Conservation (phyloP, 169 alveolate species). For the Perkinsus olseni region DNA sequence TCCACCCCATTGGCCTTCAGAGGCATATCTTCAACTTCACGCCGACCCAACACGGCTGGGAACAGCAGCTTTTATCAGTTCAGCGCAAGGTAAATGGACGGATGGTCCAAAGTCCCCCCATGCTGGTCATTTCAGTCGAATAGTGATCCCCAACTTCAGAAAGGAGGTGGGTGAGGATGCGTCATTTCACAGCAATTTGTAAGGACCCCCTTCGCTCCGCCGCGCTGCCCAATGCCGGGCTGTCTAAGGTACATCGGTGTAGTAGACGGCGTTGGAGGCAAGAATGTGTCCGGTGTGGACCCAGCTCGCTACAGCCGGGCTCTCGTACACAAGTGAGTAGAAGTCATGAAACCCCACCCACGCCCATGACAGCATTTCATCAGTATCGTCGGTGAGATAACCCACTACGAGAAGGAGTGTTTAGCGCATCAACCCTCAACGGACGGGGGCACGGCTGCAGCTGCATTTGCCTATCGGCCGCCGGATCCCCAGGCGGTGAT, state of each 20-base stretch:
- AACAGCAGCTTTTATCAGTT: background rate
- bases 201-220: background rate
- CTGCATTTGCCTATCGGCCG: background rate
- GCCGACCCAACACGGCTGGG: background rate
- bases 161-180: background rate
- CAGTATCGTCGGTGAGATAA: background rate
- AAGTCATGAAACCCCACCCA: background rate
- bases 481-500: background rate
- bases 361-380: background rate
- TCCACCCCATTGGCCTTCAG: background rate
- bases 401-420: background rate
- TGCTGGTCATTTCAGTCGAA: background rate
- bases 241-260: background rate
- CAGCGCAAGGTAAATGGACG: background rate
- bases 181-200: background rate
- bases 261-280: background rate
- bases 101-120: background rate
- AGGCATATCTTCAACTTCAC: background rate
- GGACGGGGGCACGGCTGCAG: background rate
- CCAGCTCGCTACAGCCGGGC: background rate
- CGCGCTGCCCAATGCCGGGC: background rate
- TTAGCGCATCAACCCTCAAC: background rate
- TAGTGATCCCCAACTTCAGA: background rate
- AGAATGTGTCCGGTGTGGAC: background rate
- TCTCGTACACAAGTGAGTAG: background rate